Conservation (phyloP, 2,329 filamentous ascomycete species). For the Aureobasidium mangrovei region DNA sequence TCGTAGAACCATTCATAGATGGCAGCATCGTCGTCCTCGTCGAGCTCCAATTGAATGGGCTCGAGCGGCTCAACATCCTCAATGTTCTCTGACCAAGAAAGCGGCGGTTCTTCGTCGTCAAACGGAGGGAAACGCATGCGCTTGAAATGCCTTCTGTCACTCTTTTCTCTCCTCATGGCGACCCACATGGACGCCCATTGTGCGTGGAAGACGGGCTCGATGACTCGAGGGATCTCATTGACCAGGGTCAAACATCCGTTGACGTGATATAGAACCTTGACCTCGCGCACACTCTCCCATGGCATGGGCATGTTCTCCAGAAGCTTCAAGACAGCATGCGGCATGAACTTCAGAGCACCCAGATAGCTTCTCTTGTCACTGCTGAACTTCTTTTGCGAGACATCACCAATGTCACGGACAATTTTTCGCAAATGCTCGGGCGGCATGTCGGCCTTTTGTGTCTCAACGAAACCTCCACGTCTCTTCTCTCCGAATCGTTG, state of each 20-base stretch:
- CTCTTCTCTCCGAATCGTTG: constrained; percentile 95
- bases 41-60: constrained; percentile 96
- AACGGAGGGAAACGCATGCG: constrained; percentile 98
- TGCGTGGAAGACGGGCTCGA: constrained; percentile 94
- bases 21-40: constrained; percentile 83
- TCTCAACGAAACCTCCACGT: constrained; percentile 92
- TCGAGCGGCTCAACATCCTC: constrained; percentile 96
- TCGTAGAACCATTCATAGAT: constrained; percentile 98
- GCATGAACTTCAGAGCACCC: constrained; percentile 98
- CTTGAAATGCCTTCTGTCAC: constrained; percentile 91
- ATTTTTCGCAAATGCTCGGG: constrained; percentile 98
- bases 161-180: constrained; percentile 95
- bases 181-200: constrained; percentile 99
- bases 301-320: constrained; percentile 99
- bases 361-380: constrained; percentile 97
- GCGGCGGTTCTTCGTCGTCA: constrained; percentile 92
- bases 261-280: constrained; percentile 96
- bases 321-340: constrained; percentile 92
- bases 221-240: constrained; percentile 92
- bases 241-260: constrained; percentile 95
- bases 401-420: constrained; percentile 95
- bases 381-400: constrained; percentile 98
- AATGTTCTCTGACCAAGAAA: constrained; percentile 98
- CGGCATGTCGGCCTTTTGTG: constrained; percentile 97
- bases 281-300: constrained; percentile 92